Conservation (phyloP, 257 asterid species). For the Solanum chaucha region DNA sequence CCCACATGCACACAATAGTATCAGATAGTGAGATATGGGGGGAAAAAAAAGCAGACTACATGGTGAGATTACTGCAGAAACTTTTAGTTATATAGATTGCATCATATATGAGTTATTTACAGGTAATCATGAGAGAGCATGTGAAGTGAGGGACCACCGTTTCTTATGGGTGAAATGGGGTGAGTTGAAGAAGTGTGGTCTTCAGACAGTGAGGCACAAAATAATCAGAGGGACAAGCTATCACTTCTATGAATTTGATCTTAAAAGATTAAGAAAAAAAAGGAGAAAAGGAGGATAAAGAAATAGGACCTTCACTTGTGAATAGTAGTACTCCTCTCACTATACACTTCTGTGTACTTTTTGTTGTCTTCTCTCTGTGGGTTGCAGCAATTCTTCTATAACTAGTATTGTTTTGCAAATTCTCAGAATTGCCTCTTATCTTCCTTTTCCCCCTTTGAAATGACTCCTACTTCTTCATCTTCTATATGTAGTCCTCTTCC, state of each 20-base stretch:
- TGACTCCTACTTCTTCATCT: not conserved
- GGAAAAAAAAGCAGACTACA: not conserved
- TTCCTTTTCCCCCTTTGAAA: not conserved
- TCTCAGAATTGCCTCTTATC: not conserved
- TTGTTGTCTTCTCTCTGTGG: not conserved
- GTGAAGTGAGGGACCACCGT: not conserved
- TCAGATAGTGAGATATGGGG: not conserved
- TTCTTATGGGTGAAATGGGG: not conserved
- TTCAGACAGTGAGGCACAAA: not conserved
- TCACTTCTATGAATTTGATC: not conserved
- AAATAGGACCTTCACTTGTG: not conserved
- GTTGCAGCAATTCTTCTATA: not conserved
- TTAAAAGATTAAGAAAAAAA: not conserved
- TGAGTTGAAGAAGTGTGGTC: not conserved
- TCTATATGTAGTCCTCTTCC: not conserved
- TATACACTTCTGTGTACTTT: not conserved
- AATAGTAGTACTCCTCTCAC: not conserved
- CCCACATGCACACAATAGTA: not conserved
- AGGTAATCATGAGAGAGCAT: not conserved
- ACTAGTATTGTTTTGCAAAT: not conserved
- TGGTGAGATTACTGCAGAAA: not conserved
- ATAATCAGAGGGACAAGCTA: not conserved
- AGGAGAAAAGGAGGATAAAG: not conserved
- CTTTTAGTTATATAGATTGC: not conserved
- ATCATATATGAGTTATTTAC: not conserved